Evolutionary conservation across 306 rosid species (phyloP).

Genomic region (Cicer arietinum): DNA sequence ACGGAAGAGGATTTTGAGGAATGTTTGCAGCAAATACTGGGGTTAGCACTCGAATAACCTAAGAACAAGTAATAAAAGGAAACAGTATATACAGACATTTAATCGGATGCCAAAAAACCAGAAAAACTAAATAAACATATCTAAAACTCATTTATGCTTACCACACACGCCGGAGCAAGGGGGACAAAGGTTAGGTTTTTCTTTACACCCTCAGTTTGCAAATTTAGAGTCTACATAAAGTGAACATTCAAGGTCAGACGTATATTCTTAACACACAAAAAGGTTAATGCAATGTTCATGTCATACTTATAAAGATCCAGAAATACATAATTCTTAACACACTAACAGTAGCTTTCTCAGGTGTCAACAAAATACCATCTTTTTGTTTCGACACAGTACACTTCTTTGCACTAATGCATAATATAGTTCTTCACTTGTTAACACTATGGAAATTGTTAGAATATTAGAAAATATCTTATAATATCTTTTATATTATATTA

Average conservation of each 20-base stretch:
- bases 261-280: slow-evolving; percentile 29
- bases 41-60: slow-evolving; percentile 96
- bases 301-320: slow-evolving; percentile 32
- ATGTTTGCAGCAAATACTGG: slow-evolving; percentile 86
- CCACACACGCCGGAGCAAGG: slow-evolving; percentile 98
- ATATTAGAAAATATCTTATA: too few relatives aligned
- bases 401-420: background rate
- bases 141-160: slow-evolving; percentile 50
- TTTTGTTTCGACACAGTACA: slow-evolving; percentile 34
- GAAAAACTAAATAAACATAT: slow-evolving; percentile 2
- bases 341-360: background rate
- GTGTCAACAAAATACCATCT: slow-evolving; percentile 17
- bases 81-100: background rate
- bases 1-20: slow-evolving; percentile 74
- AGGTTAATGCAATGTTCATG: slow-evolving; percentile 14
- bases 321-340: slow-evolving; percentile 8
- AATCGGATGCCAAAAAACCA: slow-evolving; percentile 30
- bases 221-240: slow-evolving; percentile 69
- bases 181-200: slow-evolving; percentile 91
- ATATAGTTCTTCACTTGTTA: slow-evolving; percentile 8
- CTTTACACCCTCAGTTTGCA: slow-evolving; percentile 70
- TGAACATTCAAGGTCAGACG: slow-evolving; percentile 41
- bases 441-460: background rate
- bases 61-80: slow-evolving; percentile 33
- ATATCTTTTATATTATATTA: too few relatives aligned